Evolutionary conservation across 2,329 filamentous ascomycete genomes (phyloP), one percentile per base, ranked within the genome.

Genomic region (Colletotrichum orbiculare): DNA sequence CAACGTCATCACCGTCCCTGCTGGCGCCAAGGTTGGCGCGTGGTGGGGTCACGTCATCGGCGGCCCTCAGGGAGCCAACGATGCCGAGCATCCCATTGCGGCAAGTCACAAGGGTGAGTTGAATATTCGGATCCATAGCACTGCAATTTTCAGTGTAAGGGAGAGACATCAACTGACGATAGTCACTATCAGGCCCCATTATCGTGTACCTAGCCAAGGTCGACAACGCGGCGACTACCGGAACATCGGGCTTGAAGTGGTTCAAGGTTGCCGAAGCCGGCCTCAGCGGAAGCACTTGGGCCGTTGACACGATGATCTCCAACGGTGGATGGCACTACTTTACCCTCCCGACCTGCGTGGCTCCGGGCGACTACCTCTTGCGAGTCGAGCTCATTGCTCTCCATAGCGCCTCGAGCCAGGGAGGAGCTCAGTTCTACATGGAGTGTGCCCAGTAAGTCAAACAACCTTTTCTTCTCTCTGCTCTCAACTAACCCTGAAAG

Each of bases 41-140:
- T 79, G 76, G 71, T 85, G 81, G 77, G 79, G 82, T 15, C 82
- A 85, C 70, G 76, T 83, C n/a, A 79, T 85, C 53, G 83, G 83
- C 42, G 82, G 82, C 34, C 72, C 79, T 2, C 81, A 85, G 69
- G 72, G 69, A 41, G 39, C 77, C 13, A 78, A 78, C 60, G 81
- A 83, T 68, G 68, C 78, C 3, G 82, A 84, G 64, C 75, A 85
- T 63, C 82, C 82, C 8, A 83, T 83, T 66, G 82, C 82, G 8
- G 73, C 76, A 54, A 79, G 75, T 38, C 81, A 84, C 70, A 83
- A 84, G 74, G 82, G 82, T 76, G 35, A 8, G 41, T n/a, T n/a
- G n/a, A n/a, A n/a, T n/a, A n/a, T n/a, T n/a, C n/a, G n/a, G n/a
- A n/a, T n/a, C n/a, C n/a, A n/a, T n/a, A n/a, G n/a, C n/a, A 25